phyloP scores from a whole-genome alignment of 257 asterid species.

The Galeopsis tetrahit region DNA sequence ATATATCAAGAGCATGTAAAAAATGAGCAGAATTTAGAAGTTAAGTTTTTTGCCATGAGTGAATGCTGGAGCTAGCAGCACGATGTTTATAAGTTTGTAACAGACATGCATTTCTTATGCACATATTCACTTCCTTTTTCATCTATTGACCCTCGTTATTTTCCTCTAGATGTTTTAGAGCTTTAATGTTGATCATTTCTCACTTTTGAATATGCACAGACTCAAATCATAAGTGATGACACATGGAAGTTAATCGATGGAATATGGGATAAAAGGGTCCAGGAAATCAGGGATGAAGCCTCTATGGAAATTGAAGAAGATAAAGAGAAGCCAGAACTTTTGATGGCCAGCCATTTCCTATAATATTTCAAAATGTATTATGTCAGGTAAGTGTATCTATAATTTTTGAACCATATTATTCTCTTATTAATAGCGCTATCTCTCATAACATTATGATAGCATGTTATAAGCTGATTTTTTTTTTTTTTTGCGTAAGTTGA shows the following conservation, averaged over 20 bases:
- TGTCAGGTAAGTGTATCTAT: slow-evolving; percentile 31
- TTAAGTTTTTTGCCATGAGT: neutral
- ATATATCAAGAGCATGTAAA: neutral
- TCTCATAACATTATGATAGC: slow-evolving; percentile 10
- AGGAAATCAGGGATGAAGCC: slow-evolving; percentile 66
- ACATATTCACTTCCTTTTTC: neutral
- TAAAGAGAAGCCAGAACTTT: slow-evolving; percentile 72
- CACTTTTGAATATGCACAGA: slow-evolving; percentile 50
- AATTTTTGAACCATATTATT: neutral
- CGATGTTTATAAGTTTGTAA: neutral
- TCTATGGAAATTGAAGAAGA: slow-evolving; percentile 63
- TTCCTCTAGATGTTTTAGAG: neutral
- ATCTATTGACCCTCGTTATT: slow-evolving; percentile 8
- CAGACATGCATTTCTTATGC: neutral
- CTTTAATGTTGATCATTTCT: slow-evolving; percentile 23
- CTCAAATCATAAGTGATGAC: slow-evolving; percentile 85
- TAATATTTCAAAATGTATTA: slow-evolving; percentile 33
- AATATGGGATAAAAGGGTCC: slow-evolving; percentile 77
- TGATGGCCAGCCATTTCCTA: slow-evolving; percentile 88
- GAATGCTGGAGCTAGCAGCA: neutral
- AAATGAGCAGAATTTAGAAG: neutral
- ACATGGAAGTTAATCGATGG: slow-evolving; percentile 92
- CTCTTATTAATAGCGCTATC: neutral
- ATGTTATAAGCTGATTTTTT: too few species aligned
- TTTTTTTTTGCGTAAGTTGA: neutral